phyloP scores from a whole-genome alignment of 2,329 filamentous ascomycete species.

The Alternaria brassicicola region DNA sequence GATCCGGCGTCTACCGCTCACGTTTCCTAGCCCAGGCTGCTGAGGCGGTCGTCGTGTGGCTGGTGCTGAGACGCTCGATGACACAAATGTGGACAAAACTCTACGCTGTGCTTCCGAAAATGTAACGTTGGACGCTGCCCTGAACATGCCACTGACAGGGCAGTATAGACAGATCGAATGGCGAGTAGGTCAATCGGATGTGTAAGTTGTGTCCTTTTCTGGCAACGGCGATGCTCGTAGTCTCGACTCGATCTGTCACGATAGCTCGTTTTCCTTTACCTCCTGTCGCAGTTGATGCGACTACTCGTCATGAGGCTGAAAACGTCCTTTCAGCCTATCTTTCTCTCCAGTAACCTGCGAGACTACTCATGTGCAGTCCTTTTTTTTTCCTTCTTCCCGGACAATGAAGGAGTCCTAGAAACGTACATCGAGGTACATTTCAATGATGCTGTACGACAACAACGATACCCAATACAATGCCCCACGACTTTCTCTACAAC shows the following conservation, averaged over 20 bases:
- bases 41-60: constrained; percentile 16
- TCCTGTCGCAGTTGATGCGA: neutral
- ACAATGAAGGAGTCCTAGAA: constrained; percentile 17
- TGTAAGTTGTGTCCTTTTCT: neutral
- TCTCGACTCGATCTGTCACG: neutral
- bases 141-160: constrained; percentile 13
- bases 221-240: neutral
- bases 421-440: constrained; percentile 41
- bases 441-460: constrained; percentile 37
- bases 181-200: constrained; percentile 1
- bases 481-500: constrained; percentile 23
- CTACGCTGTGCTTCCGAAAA: constrained; percentile 23
- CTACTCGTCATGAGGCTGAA: constrained; percentile 6
- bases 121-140: constrained; percentile 29
- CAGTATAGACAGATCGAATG: constrained; percentile 8
- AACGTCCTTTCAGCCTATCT: constrained; percentile 9
- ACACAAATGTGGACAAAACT: constrained; percentile 12
- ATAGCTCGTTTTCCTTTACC: constrained; percentile 15
- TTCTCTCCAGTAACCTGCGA: constrained; percentile 6
- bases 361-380: constrained; percentile 19
- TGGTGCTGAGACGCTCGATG: constrained; percentile 31
- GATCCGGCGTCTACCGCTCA: constrained; percentile 24
- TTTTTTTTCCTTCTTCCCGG: constrained; percentile 22
- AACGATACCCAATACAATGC: constrained; percentile 28
- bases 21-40: constrained; percentile 21